phyloP scores from a whole-genome alignment of 139 green algal genomes.

The Chlamydomonas eustigma region DNA sequence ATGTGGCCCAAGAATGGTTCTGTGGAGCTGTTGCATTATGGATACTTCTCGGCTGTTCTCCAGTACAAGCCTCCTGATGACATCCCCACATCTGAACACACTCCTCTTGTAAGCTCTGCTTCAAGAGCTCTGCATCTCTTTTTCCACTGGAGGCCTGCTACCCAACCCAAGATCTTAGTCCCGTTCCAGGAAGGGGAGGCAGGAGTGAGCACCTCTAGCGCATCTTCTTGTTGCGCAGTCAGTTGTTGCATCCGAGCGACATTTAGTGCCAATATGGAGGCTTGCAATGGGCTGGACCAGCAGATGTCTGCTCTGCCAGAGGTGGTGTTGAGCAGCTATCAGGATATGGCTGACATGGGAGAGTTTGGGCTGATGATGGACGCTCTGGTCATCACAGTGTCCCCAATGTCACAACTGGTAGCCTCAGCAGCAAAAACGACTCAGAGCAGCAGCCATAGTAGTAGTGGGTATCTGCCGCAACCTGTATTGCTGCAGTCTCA shows the following conservation, averaged over 20 bases:
- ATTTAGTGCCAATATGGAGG: too few relatives aligned
- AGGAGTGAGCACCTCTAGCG: too few relatives aligned
- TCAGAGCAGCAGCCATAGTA: not conserved
- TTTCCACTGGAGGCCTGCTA: too few relatives aligned
- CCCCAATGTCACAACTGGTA: slow-evolving; percentile 3
- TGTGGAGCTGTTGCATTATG: not conserved
- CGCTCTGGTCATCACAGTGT: not conserved
- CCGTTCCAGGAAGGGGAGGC: too few relatives aligned
- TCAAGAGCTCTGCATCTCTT: too few relatives aligned
- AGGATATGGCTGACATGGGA: not conserved
- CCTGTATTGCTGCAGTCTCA: not conserved
- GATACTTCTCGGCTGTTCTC: not conserved
- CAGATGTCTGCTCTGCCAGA: not conserved
- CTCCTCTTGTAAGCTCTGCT: too few relatives aligned
- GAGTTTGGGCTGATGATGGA: not conserved
- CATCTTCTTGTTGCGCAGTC: too few relatives aligned
- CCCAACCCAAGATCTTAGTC: too few relatives aligned
- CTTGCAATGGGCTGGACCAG: too few relatives aligned
- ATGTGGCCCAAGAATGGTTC: not conserved
- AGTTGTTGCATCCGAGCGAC: too few relatives aligned
- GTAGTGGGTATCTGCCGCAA: not conserved
- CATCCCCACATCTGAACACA: not conserved
- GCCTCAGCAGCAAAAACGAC: not conserved
- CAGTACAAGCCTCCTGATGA: not conserved
- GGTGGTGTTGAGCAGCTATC: not conserved